Conservation (phyloP, 2,329 filamentous ascomycete species). For the Fusarium papillatum region DNA sequence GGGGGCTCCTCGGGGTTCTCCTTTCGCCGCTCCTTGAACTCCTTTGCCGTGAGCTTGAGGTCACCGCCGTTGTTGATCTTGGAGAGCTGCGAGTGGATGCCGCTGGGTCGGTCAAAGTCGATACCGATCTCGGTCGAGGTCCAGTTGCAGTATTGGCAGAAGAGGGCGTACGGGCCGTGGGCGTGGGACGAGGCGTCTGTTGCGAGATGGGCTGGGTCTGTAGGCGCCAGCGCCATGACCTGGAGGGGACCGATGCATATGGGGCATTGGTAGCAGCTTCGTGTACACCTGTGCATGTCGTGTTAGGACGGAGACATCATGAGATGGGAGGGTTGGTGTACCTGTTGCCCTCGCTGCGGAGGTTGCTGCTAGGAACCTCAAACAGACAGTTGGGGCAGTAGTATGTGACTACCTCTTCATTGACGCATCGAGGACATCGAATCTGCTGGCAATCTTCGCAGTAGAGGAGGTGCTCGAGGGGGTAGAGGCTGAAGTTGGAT, state of each 20-base stretch:
- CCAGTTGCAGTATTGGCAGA: slow-evolving; percentile 95
- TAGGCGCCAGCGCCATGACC: slow-evolving; percentile 77
- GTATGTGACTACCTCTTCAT: slow-evolving; percentile 94
- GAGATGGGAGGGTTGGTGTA: slow-evolving; percentile 54
- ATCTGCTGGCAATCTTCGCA: slow-evolving; percentile 99
- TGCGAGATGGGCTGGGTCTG: slow-evolving; percentile 59
- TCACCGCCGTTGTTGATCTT: slow-evolving; percentile 76
- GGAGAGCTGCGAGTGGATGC: slow-evolving; percentile 84
- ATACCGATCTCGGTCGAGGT: slow-evolving; percentile 90
- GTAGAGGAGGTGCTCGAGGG: slow-evolving; percentile 93
- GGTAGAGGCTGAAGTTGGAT: slow-evolving; percentile 93
- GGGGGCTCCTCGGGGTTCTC: slow-evolving; percentile 55
- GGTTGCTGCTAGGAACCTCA: slow-evolving; percentile 92
- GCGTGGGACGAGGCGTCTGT: slow-evolving; percentile 51
- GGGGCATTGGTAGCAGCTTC: slow-evolving; percentile 97
- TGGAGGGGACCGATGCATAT: slow-evolving; percentile 86
- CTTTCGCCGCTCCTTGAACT: slow-evolving; percentile 65
- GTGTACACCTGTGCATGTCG: slow-evolving; percentile 75
- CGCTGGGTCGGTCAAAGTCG: slow-evolving; percentile 89
- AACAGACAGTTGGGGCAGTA: slow-evolving; percentile 97
- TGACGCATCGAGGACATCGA: slow-evolving; percentile 90
- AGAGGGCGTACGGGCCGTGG: slow-evolving; percentile 78
- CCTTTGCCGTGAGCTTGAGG: slow-evolving; percentile 63
- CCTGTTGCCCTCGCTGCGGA: slow-evolving; percentile 95
- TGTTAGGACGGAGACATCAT: slow-evolving; percentile 34